Evolutionary conservation across 1,284 basidiomycete species (phyloP), one percentile per base, ranked within the genome.

Genomic region (Tetrapyrgos nigripes): DNA sequence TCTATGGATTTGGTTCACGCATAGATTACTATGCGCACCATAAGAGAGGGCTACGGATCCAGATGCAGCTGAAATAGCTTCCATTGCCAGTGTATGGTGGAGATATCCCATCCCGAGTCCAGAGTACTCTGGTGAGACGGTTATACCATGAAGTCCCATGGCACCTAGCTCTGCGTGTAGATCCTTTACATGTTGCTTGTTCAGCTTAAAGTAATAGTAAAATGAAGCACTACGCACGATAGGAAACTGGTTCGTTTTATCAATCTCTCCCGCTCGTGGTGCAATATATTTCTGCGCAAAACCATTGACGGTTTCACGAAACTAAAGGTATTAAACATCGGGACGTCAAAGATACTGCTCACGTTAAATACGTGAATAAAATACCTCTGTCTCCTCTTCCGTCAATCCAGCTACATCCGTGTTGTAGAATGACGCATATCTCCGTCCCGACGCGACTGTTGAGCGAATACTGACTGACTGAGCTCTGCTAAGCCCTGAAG

Each of bases 11-110:
- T 96, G 93, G 74, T 96, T 96, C 23, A 91, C 88, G 72, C 94
- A 95, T 21, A 94, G 82, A 71, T 95, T 97, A 4, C 94, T 96
- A 70, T 98, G 96, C 11, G 96, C 95, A 55, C 95, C 96, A 66
- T 98, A 98, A 3, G 93, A 95, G 10, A 98, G 84, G 1, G 91
- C 96, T 31, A 98, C 89, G 3, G 92, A 94, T 23, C 94, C 96
- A 5, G 94, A 96, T 6, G 93, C 93, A 27, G 88, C 81, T 26
- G 94, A 96, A 55, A 98, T 79, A 66, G 93, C 92, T 76, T 97
- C 94, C 94, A 97, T 96, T 3, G 92, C 94, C 48, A 97, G 82
- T 2, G 91, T 90, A 73, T 97, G 95, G 60, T 94, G 86, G 58
- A 96, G 83, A 75, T 97, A 97, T 5, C 93, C 92, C 59, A 92